These are phyloP conservation scores for Uromyces viciae-fabae DNA, from an alignment of 1,284 basidiomycete genomes.

Conservation along the genomic window DNA sequence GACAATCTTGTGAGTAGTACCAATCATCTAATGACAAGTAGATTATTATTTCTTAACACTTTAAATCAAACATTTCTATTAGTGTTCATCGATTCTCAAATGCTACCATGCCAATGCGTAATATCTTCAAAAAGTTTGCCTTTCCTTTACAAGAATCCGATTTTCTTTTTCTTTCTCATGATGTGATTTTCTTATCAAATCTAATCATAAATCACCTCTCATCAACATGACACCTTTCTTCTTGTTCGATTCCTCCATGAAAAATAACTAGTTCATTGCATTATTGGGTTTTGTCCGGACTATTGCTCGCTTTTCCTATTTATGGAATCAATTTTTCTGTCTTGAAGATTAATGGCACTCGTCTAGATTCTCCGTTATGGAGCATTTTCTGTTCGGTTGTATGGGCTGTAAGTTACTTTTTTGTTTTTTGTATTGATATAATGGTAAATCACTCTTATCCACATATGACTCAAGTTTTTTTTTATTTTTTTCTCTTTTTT, in stretches of 20 bases:
- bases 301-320: constrained; percentile 71
- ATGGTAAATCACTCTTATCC: not conserved
- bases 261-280: constrained; percentile 67
- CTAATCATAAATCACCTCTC: not conserved
- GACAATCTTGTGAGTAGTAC: constrained; percentile 70
- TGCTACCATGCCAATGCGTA: constrained; percentile 82
- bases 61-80: constrained; percentile 12
- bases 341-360: constrained; percentile 65
- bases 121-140: constrained; percentile 81
- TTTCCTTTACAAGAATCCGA: constrained; percentile 49
- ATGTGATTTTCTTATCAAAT: not conserved
- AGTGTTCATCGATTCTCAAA: constrained; percentile 86
- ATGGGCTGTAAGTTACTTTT: constrained; percentile 66
- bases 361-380: constrained; percentile 67
- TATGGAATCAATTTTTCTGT: constrained; percentile 69
- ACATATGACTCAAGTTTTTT: not conserved
- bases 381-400: constrained; percentile 66
- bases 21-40: not conserved
- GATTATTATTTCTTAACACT: not conserved
- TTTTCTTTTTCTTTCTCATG: not conserved
- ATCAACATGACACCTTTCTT: not conserved
- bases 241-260: not conserved
- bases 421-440: not conserved
- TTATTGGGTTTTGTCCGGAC: constrained; percentile 78
- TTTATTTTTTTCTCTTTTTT: not conserved